Evolutionary conservation across 2,329 filamentous ascomycete species (phyloP), one percentile per base, ranked within the genome.

Genomic region (Scedosporium boydii): DNA sequence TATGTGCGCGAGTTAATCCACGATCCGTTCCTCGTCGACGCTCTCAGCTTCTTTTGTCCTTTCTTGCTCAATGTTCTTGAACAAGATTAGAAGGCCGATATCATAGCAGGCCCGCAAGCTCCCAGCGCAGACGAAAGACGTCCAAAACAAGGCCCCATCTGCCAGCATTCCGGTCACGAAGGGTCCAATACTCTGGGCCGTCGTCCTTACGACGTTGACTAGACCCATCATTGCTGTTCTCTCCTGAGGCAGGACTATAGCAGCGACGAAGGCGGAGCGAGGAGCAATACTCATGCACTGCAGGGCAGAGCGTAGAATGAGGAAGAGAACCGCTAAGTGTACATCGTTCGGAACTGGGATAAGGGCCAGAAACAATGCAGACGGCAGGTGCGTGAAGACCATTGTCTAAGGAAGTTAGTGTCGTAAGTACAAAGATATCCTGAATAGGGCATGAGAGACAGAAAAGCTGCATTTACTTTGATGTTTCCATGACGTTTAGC

Each of bases 351-450:
- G 84, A 0, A 87, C 68, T 0, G 85, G 83, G 23, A 91, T 83
- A 21, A 90, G 72, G 14, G 82, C 76, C 1, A 90, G 79, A 66
- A 86, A 87, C 27, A 90, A 73, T 6, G 87, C 78, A 0, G 87
- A 89, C 0, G 88, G 88, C 0, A 91, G 76, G 67, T 91, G 87
- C 0, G 87, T 90, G 68, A 89, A 88, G 7, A 89, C 87, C 88
- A 91, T 91, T 1, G 87, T 90, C 77, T 85, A 64, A 38, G 10
- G 0, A 62, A 5, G 63, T 66, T 64, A 60, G 26, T 41, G 2
- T 12, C 14, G n/a, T 29, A n/a, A 38, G 9, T 38, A 3, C 34
- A 14, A 38, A 14, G 6, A 10, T 14, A 16, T 23, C 21, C 7
- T 10, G n/a, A 48, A 48, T 9, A 12, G 44, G 44, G 9, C 2